Evolutionary conservation across 805 yeast species (phyloP), one percentile per base, ranked within the genome.

Genomic region (Hanseniaspora nectarophila): DNA sequence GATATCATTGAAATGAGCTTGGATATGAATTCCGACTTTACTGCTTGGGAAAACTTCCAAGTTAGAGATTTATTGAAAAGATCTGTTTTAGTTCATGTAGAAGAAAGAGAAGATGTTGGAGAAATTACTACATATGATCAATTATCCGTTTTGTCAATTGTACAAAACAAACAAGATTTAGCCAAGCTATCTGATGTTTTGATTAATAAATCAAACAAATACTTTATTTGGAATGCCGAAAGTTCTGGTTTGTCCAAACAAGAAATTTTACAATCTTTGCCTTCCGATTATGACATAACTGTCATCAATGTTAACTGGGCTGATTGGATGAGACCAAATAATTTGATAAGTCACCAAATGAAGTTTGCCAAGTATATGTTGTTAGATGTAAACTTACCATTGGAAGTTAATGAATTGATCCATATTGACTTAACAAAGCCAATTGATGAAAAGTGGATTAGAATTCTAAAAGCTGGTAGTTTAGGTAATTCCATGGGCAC

Each of bases 251-350:
- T 40, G 16, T 32, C 45, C 4, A 40, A 18, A 32, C 15, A 42
- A 15, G 38, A 51, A 3, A 39, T 51, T 18, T 15, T 18, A 3
- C 23, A 35, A 15, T 4, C 9, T 5, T 12, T 45, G 21, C 42
- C 51, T 8, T 4, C 12, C 4, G 40, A 23, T 1, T 83, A 85
- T 60, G 74, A 81, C 45, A 85, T 81, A 60, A 90, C 87, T 59
- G 66, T 87, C 43, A 71, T 92, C n/a, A 77, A 83, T 0, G 90
- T 85, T 64, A 82, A 83, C 56, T 90, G 98, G 98, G 98, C 98
- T 13, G 64, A 71, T 9, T 90, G 97, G 95, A 70, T 90, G 20
- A 74, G 89, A 46, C 73, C 74, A 2, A 97, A 90, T 66, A 65
- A 81, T 34, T 90, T 83, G 57, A 78, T 78, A 60, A 88, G 82